Base-by-base conservation (phyloP, 2,329 filamentous ascomycete genomes). In the Microcyclospora pomicola region DNA sequence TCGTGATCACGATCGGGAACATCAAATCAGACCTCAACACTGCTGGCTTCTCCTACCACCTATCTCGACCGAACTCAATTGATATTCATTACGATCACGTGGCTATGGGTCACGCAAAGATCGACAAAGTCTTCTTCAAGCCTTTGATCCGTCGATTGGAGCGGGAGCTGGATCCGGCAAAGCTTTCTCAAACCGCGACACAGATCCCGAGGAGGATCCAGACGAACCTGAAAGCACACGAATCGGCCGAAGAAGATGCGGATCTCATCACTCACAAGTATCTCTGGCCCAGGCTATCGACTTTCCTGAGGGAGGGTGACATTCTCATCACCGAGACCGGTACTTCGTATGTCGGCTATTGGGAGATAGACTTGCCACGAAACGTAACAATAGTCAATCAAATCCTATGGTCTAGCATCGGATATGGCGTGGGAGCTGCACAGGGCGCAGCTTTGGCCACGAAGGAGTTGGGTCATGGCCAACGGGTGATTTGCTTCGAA, bases 401-500 rank as follows among this genome's bases (percentile, higher is more conserved):
- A 24, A 79, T 83, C 2, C 73, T 91, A 10, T 80, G 75, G 75
- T 72, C 74, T 33, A 73, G 68, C 33, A 81, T 80, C 46, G 77
- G 77, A 0, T 80, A 77, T 50, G 72, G 73, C 0, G 70, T 78
- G 4, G 75, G 74, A 15, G 66, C 75, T 2, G 68, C 68, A 27
- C 73, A 77, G 52, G 77, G 77, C 31, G 85, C 83, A 13, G 82
- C 81, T 1, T 67, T 91, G 9, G 86, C 82, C 1, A 74, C 77
- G 0, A 77, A 76, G 49, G 84, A 91, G 53, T 61, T 63, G 29
- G 66, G 64, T 13, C 19, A 24, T n/a, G 16, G 10, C 36, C 40
- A 19, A 36, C 66, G 86, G 42, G 85, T 81, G 0, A 77, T 94
- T 34, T 67, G 93, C 29, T 87, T 92, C 53, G 83, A 86, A n/a